Percentiles rank a stretch among this genome's conserved stretches.
Evolutionary conservation across 345 rosid genomes (phyloP).

Genomic region (Salix koriyanagi): DNA sequence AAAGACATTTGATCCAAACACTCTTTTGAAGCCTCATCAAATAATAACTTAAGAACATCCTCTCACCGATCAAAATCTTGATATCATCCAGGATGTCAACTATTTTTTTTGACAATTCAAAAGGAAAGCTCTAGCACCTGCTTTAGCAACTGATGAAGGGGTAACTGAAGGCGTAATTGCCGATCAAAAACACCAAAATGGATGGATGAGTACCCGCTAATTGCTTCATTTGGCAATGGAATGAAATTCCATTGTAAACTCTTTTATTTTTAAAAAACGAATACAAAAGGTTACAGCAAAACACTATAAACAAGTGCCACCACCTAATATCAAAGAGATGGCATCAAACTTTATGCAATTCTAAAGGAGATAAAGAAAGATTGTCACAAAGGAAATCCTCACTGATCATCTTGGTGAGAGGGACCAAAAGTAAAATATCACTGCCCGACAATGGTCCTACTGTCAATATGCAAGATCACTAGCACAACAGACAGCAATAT

Average conservation of each 20-base stretch:
- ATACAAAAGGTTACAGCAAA: background rate
- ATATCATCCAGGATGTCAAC: background rate
- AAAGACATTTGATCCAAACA: conserved; percentile 27
- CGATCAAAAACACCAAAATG: background rate
- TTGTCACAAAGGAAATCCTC: background rate
- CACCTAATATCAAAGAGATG: background rate
- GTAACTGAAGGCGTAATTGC: too few species aligned
- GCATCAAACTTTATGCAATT: background rate
- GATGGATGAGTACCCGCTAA: background rate
- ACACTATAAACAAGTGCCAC: background rate
- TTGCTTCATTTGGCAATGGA: background rate
- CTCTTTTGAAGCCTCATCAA: conserved; percentile 26
- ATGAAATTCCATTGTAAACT: background rate
- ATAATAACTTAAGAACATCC: conserved; percentile 8
- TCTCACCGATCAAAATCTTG: conserved; percentile 22
- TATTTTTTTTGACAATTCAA: too few species aligned
- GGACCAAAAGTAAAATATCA: background rate
- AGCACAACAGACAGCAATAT: background rate
- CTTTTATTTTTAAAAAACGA: background rate
- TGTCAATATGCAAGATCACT: background rate
- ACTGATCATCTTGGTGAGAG: background rate
- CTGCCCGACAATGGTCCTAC: background rate
- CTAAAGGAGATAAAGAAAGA: background rate
- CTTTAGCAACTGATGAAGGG: too few species aligned
- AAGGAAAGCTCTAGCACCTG: too few species aligned